These are phyloP conservation scores for Lepiota venenata DNA, from an alignment of 768 basidiomycete genomes.

Conservation along the genomic window DNA sequence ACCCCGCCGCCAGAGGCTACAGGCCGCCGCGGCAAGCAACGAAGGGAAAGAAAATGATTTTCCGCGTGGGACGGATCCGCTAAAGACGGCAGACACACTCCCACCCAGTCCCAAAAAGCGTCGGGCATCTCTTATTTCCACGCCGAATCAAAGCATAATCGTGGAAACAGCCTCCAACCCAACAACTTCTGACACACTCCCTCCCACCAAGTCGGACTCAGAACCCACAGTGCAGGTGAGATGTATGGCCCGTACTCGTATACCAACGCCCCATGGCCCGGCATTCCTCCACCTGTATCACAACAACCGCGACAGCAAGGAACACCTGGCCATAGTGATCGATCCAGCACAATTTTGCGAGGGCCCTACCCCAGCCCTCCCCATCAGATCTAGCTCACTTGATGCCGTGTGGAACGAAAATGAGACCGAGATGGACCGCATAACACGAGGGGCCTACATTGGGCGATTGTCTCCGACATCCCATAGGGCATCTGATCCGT, in stretches of 20 bases:
- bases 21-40: slow-evolving; percentile 23
- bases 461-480: slow-evolving; percentile 69
- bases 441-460: slow-evolving; percentile 90
- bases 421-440: slow-evolving; percentile 93
- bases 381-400: slow-evolving; percentile 77
- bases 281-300: slow-evolving; percentile 94
- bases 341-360: slow-evolving; percentile 81
- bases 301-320: slow-evolving; percentile 88
- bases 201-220: slow-evolving; percentile 16
- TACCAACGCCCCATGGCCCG: slow-evolving; percentile 94
- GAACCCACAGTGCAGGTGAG: slow-evolving; percentile 48
- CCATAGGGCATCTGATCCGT: slow-evolving; percentile 39
- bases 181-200: slow-evolving; percentile 15
- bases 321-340: slow-evolving; percentile 93
- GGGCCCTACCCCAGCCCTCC: slow-evolving; percentile 40
- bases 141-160: slow-evolving; percentile 6
- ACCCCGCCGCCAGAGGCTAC: slow-evolving; percentile 61
- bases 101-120: slow-evolving; percentile 37
- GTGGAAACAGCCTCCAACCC: slow-evolving; percentile 19
- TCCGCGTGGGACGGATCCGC: slow-evolving; percentile 33
- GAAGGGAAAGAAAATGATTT: slow-evolving; percentile 51
- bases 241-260: slow-evolving; percentile 96
- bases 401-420: slow-evolving; percentile 80
- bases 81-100: slow-evolving; percentile 37
- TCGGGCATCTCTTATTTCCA: slow-evolving; percentile 29